Evolutionary conservation across 805 yeast species (phyloP).

Genomic region (Nadsonia fulvescens): DNA sequence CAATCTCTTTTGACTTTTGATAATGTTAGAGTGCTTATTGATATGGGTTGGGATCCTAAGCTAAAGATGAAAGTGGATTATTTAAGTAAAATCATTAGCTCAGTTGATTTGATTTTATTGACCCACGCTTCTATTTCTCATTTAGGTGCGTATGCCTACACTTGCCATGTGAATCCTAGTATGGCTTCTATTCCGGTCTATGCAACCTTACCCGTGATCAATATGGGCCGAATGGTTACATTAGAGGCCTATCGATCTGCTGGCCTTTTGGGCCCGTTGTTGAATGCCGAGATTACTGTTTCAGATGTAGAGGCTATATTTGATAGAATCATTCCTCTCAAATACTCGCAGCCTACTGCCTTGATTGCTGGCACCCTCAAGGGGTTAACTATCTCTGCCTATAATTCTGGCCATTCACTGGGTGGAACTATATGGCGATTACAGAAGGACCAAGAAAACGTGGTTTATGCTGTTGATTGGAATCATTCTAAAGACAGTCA

Average conservation of each 20-base stretch:
- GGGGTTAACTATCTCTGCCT: slow-evolving; percentile 49
- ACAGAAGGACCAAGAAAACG: slow-evolving; percentile 52
- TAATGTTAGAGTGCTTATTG: too few relatives aligned
- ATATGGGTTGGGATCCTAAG: too few relatives aligned
- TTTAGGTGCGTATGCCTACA: slow-evolving; percentile 58
- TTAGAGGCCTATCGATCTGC: slow-evolving; percentile 60
- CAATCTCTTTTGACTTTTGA: too few relatives aligned
- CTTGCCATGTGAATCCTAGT: slow-evolving; percentile 38
- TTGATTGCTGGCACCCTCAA: slow-evolving; percentile 7
- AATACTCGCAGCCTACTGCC: slow-evolving; percentile 50
- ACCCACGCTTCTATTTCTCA: slow-evolving; percentile 75
- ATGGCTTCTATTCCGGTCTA: slow-evolving; percentile 55
- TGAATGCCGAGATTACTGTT: slow-evolving; percentile 36
- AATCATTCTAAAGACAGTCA: slow-evolving; percentile 83
- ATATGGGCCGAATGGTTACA: slow-evolving; percentile 69
- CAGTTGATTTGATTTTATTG: slow-evolving; percentile 54
- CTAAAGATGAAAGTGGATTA: too few relatives aligned
- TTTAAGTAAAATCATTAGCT: too few relatives aligned
- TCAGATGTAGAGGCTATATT: slow-evolving; percentile 67
- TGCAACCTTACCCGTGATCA: slow-evolving; percentile 78
- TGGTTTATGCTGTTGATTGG: slow-evolving; percentile 88
- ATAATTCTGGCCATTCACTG: slow-evolving; percentile 78
- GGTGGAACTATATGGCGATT: slow-evolving; percentile 90
- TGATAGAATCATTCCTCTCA: slow-evolving; percentile 49
- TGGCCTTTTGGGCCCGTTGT: slow-evolving; percentile 58